Evolutionary conservation across 345 rosid species (phyloP).

Genomic region (Boechera stricta): DNA sequence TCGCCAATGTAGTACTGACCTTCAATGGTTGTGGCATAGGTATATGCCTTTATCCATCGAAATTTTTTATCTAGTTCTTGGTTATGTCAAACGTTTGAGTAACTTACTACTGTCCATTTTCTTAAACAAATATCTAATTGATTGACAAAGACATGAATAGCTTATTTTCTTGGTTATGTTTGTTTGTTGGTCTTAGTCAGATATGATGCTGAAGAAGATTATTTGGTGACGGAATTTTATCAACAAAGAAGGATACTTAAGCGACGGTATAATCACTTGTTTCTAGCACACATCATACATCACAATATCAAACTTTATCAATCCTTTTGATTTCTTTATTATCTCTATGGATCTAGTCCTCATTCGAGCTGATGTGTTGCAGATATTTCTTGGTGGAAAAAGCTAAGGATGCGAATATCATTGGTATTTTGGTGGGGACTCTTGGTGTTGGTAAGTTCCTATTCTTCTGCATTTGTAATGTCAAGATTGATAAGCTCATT

Average conservation of each 20-base stretch:
- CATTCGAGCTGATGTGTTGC: slow-evolving; percentile 40
- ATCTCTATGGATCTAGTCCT: slow-evolving; percentile 2
- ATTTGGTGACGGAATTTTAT: slow-evolving; percentile 72
- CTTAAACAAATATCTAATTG: background rate
- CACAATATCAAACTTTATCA: background rate
- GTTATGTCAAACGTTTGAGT: background rate
- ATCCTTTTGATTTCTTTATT: background rate
- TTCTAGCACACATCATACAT: background rate
- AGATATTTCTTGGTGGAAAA: slow-evolving; percentile 95
- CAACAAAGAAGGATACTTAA: slow-evolving; percentile 48
- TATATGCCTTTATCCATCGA: slow-evolving; percentile 41
- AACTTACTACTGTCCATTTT: background rate
- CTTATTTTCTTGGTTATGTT: slow-evolving; percentile 28
- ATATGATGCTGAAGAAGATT: slow-evolving; percentile 74
- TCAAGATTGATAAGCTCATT: slow-evolving; percentile 21
- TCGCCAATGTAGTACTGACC: slow-evolving; percentile 77
- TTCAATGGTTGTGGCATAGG: slow-evolving; percentile 89
- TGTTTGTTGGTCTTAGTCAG: slow-evolving; percentile 68
- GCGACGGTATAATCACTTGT: background rate
- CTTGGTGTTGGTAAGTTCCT: slow-evolving; percentile 85
- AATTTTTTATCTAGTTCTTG: slow-evolving; percentile 17
- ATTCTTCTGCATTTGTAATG: background rate
- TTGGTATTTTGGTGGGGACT: slow-evolving; percentile 94
- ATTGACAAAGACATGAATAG: background rate
- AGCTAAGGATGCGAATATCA: slow-evolving; percentile 92